phyloP scores from a whole-genome alignment of 768 basidiomycete genomes.

The Termitomyces sp. region DNA sequence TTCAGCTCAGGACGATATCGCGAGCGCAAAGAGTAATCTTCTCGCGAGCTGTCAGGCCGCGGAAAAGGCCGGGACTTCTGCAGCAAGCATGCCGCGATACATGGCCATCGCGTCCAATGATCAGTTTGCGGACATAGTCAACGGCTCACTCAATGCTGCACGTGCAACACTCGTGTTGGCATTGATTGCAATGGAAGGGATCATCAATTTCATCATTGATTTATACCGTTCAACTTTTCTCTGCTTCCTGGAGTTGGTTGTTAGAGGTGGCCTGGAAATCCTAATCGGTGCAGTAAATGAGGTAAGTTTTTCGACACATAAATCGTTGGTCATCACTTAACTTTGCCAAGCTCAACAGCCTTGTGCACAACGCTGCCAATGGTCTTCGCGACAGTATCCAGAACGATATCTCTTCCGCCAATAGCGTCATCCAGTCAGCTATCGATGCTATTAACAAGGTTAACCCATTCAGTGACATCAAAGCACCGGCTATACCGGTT shows the following conservation, averaged over 20 bases:
- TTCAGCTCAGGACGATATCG: slow-evolving; percentile 63
- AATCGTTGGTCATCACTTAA: neutral
- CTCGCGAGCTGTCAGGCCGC: slow-evolving; percentile 83
- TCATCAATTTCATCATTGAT: slow-evolving; percentile 91
- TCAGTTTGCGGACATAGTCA: slow-evolving; percentile 74
- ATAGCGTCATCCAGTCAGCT: slow-evolving; percentile 60
- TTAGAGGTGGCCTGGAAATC: slow-evolving; percentile 75
- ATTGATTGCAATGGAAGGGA: slow-evolving; percentile 79
- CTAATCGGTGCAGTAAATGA: slow-evolving; percentile 81
- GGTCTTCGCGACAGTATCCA: slow-evolving; percentile 70
- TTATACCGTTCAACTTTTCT: slow-evolving; percentile 91
- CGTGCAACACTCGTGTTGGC: slow-evolving; percentile 69
- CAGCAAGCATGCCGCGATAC: slow-evolving; percentile 86
- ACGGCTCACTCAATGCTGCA: slow-evolving; percentile 74
- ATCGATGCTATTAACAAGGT: slow-evolving; percentile 71
- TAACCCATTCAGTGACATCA: slow-evolving; percentile 69
- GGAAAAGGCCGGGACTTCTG: slow-evolving; percentile 73
- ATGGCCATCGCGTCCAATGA: slow-evolving; percentile 82
- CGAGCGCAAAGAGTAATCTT: slow-evolving; percentile 70
- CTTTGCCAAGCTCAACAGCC: slow-evolving; percentile 58
- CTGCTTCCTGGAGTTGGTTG: slow-evolving; percentile 88
- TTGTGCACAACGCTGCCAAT: slow-evolving; percentile 56
- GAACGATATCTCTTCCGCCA: slow-evolving; percentile 62
- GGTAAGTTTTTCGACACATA: slow-evolving; percentile 41
- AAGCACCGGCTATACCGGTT: slow-evolving; percentile 66